phyloP scores from a whole-genome alignment of 768 basidiomycete species.

The Amanita jacksonii region DNA sequence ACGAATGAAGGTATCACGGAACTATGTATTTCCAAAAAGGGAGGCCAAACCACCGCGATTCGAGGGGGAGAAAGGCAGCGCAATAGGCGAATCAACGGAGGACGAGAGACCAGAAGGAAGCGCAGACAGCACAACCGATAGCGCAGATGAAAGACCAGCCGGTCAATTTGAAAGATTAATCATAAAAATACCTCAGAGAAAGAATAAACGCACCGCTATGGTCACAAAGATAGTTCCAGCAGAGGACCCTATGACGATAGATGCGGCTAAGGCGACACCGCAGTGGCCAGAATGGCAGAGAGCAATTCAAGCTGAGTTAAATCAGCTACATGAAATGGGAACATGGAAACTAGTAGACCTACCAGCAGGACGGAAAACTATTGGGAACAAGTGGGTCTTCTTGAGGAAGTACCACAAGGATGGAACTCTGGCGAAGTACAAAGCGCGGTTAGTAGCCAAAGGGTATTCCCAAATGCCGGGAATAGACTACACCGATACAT shows the following conservation, averaged over 20 bases:
- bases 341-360: neutral
- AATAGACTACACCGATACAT: slow-evolving; percentile 22
- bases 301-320: neutral
- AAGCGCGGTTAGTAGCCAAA: slow-evolving; percentile 25
- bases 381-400: neutral
- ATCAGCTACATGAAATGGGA: neutral
- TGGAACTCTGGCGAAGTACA: slow-evolving; percentile 18
- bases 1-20: neutral
- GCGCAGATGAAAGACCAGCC: no score
- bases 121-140: no score
- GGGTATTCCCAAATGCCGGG: slow-evolving; percentile 25
- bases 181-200: neutral
- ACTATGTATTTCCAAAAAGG: neutral
- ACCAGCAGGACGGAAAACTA: neutral
- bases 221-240: neutral
- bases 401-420: slow-evolving; percentile 17
- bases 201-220: neutral
- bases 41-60: neutral
- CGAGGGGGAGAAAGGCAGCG: slow-evolving; percentile 4
- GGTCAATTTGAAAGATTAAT: no score
- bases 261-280: slow-evolving; percentile 2
- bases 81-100: no score
- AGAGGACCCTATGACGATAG: neutral
- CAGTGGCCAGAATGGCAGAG: slow-evolving; percentile 1
- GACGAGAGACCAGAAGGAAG: neutral